Evolutionary conservation across 2,329 filamentous ascomycete genomes (phyloP), one percentile per base, ranked within the genome.

Genomic region (Penicillium palitans): DNA sequence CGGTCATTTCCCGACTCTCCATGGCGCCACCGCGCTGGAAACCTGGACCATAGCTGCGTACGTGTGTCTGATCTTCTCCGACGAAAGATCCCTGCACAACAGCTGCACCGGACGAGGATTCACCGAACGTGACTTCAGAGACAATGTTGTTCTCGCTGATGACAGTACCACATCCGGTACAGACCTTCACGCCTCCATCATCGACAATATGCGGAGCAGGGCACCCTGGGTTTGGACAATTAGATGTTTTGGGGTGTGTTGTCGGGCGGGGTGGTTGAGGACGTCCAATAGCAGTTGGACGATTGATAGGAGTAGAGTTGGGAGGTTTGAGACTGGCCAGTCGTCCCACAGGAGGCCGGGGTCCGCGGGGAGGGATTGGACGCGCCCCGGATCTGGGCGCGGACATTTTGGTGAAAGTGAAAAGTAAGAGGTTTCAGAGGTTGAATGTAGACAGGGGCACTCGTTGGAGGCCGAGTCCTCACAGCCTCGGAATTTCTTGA

Each of bases 11-110:
- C 72, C 83, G 76, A 60, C 79, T 73, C 74, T 80, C 74, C 79
- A 81, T 72, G 64, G 80, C 65, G 71, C 81, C 66, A 74, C 77
- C 66, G 61, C 80, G 68, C 70, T 79, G 74, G 66, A 81, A 76
- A 15, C 76, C 79, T 4, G 75, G 73, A 17, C 79, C 73, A 61
- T 81, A 83, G 68, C 84, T 81, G 52, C 90, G 87, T 31, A 90
- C 88, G 68, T 90, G 87, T 25, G 90, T 91, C 71, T 97, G 91
- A 73, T 93, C 90, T 59, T 91, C 90, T 54, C 87, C 89, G 60
- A 99, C 87, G 71, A 89, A 96, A 62, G 88, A 93, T 73, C 95
- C 95, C 74, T 97, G 91, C 19, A 97, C 91, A 51, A 96, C 85
- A 52, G 93, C 93, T 49, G 90, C 91, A 68, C 95, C 95, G 35